A percentile compares a stretch with the other conserved stretches of the same genome.
Conservation (phyloP, 371 early-diverging fungal species). For the Dinochytrium kinnereticum region DNA sequence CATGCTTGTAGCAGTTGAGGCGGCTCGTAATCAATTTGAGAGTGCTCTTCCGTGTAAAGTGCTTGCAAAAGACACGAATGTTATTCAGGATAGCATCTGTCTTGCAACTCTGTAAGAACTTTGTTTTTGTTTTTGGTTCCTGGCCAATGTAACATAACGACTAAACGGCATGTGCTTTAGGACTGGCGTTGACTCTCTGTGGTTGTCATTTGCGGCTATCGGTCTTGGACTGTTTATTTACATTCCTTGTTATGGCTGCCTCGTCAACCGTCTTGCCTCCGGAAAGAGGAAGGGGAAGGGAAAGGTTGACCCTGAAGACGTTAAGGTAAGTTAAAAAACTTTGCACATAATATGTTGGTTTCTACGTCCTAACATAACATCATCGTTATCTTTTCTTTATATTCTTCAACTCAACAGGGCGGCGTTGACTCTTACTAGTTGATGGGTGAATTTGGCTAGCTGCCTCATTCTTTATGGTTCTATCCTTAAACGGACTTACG, state of each 20-base stretch:
- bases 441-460: no score
- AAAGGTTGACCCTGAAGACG: slow-evolving; percentile 10
- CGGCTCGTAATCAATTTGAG: neutral
- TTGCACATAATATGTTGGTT: neutral
- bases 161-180: neutral
- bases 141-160: neutral
- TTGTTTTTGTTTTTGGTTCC: neutral
- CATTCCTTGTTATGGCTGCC: slow-evolving; percentile 18
- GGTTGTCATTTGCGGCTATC: slow-evolving; percentile 24
- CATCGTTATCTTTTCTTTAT: neutral
- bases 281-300: neutral
- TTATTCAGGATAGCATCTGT: slow-evolving; percentile 10
- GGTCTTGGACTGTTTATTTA: slow-evolving; percentile 24
- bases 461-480: no score
- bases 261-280: slow-evolving; percentile 20
- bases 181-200: slow-evolving; percentile 19
- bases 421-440: slow-evolving; percentile 9
- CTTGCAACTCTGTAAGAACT: neutral
- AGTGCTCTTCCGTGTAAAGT: neutral
- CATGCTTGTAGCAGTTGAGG: neutral
- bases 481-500: no score
- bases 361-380: no score
- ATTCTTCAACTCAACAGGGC: neutral
- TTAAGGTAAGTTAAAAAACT: neutral
- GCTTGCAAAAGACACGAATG: slow-evolving; percentile 12